Evolutionary conservation across 805 yeast genomes (phyloP), one percentile per base, ranked within the genome.

Genomic region (Metschnikowia kunwiensis): DNA sequence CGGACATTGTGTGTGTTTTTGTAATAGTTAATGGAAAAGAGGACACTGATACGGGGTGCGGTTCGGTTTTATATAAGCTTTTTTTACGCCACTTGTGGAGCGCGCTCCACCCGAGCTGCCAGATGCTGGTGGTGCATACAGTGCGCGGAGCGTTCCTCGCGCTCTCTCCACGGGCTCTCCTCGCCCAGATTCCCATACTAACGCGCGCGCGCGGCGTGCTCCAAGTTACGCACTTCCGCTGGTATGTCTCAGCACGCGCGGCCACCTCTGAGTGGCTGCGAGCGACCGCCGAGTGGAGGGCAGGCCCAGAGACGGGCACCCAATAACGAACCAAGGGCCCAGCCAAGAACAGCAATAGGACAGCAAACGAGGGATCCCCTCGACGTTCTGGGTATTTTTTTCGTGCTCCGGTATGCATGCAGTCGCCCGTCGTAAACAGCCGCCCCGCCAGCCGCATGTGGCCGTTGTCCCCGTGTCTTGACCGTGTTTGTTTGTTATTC

Each of bases 1-100:
- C 54, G 44, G 54, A 50, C 54, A 50, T 50, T 50, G 24, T 46
- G 30, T 38, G 40, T 28, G 32, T 25, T 38, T 37, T 20, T 25
- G 26, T 38, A 27, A 30, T 32, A 28, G 32, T 24, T 17, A 32
- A 31, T 27, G 23, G 34, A 26, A 27, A 30, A 25, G 30, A 30
- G 13, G 5, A 16, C 8, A 10, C 5, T 21, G 18, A 18, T 12
- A n/a, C 5, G 18, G 19, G 22, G 29, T 9, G 40, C 32, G 32
- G 17, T 23, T 20, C 30, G 40, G 40, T 36, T 36, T 31, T 36
- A 36, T 36, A 36, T 36, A 36, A 31, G 40, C 40, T 36, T 36
- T 36, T 36, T 31, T 31, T 21, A 21, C 34, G 34, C 34, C 40
- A 36, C 40, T 25, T 19, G 17, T 16, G 16, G 30, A 26, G 36